Evolutionary conservation across 176 grass and related monocot species (phyloP), one percentile per base, ranked within the genome.

Genomic region (Pontederia paniculata): DNA sequence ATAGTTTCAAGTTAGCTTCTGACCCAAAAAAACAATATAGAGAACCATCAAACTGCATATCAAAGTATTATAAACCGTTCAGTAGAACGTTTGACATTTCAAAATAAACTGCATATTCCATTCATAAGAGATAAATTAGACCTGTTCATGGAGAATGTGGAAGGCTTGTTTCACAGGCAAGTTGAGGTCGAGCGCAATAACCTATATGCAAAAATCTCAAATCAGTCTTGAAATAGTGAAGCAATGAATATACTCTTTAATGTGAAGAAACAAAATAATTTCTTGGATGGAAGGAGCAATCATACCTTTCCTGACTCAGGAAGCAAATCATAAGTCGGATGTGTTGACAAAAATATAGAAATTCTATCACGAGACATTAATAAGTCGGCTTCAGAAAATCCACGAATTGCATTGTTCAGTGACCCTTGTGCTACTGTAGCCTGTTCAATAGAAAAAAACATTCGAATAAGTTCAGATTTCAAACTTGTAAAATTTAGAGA

Each of bases 161-260:
- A 98, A 98, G 66, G 93, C 85, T 68, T 91, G 93, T 54, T 98
- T 98, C 75, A 98, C 93, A 1, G 93, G 93, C 69, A 98, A 84
- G 66, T 98, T 98, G 70, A 98, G 65, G 75, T 98, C 87, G 22
- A 98, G 52, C 54, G 83, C 93, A 98, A 98, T 82, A 20, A 91
- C 93, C 93, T 98, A 78, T 54, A 46, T 13, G 10, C 50, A 8
- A 12, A 54, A 60, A 31, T 37, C 28, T 37, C 28, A 37, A 37
- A 37, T 37, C 28, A 37, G 28, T 37, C 5, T 37, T 5, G 28
- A 37, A 62, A 16, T 12, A 70, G 57, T 57, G 44, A 58, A 28
- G n/a, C 58, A 73, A 52, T 64, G 4, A 45, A 37, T 9, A 58
- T 12, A 58, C 9, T 13, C 14, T 37, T 37, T 37, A 37, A 37